Conservation (phyloP, 1,139 yeast species). For the Yamadazyma siamensis region DNA sequence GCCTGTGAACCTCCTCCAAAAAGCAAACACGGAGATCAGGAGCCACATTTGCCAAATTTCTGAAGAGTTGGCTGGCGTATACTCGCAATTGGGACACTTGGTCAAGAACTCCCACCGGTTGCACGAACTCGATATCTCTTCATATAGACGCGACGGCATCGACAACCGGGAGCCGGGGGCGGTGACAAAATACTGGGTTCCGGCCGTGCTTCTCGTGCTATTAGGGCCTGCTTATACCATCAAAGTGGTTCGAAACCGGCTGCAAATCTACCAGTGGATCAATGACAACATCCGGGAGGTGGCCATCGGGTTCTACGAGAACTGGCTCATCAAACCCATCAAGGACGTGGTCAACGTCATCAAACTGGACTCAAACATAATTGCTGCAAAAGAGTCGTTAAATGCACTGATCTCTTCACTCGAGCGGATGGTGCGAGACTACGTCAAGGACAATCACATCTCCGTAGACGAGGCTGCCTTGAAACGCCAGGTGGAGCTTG, state of each 20-base stretch:
- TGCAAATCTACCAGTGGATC: constrained; percentile 53
- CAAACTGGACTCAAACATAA: constrained; percentile 71
- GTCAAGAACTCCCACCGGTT: constrained; percentile 9
- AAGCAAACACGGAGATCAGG: constrained; percentile 22
- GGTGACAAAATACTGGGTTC: constrained; percentile 67
- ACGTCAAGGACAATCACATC: constrained; percentile 48
- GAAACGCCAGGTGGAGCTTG: constrained; percentile 35
- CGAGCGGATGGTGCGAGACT: constrained; percentile 84
- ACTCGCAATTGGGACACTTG: constrained; percentile 21
- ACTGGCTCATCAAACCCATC: constrained; percentile 85
- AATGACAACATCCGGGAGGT: constrained; percentile 61
- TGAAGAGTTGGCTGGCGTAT: constrained; percentile 17
- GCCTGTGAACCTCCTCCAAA: constrained; percentile 9
- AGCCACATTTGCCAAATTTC: constrained; percentile 18
- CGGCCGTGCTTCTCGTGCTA: constrained; percentile 30
- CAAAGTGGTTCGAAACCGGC: constrained; percentile 47
- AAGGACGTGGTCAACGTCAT: constrained; percentile 72
- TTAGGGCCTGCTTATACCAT: constrained; percentile 52
- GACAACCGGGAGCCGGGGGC: constrained; percentile 44
- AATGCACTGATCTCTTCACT: constrained; percentile 75
- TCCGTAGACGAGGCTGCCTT: constrained; percentile 28
- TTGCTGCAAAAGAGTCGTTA: constrained; percentile 77
- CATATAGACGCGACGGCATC: constrained; percentile 4
- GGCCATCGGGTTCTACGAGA: constrained; percentile 59
- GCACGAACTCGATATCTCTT: constrained; percentile 1